These are phyloP conservation scores for Solanum pennellii DNA, from an alignment of 257 asterid species.

Conservation along the genomic window DNA sequence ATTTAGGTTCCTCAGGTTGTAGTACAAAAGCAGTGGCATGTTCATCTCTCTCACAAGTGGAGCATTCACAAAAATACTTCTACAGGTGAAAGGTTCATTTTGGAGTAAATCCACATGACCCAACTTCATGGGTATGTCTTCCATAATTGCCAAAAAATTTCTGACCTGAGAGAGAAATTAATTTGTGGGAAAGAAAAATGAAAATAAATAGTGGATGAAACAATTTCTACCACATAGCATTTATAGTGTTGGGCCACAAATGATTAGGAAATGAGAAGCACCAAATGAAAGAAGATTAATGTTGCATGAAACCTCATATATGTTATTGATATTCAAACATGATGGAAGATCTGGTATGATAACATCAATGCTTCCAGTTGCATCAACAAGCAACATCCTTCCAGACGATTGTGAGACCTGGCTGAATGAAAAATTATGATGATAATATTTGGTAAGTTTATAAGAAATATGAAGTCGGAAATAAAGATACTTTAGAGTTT, in stretches of 20 bases:
- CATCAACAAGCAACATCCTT: slow-evolving; percentile 77
- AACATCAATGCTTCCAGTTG: slow-evolving; percentile 78
- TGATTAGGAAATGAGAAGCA: neutral
- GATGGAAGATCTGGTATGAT: slow-evolving; percentile 38
- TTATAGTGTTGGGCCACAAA: neutral
- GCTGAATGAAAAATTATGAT: slow-evolving; percentile 12
- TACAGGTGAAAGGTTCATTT: slow-evolving; percentile 50
- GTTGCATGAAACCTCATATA: slow-evolving; percentile 49
- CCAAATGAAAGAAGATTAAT: neutral
- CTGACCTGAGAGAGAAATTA: slow-evolving; percentile 35
- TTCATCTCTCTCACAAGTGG: slow-evolving; percentile 20
- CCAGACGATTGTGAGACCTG: slow-evolving; percentile 77
- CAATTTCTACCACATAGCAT: neutral
- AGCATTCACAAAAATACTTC: slow-evolving; percentile 41
- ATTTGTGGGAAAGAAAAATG: slow-evolving; percentile 2
- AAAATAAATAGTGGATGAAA: neutral
- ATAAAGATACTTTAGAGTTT: neutral
- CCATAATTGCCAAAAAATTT: slow-evolving; percentile 42
- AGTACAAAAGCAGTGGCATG: slow-evolving; percentile 34
- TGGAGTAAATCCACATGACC: slow-evolving; percentile 21
- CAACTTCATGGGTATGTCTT: slow-evolving; percentile 40
- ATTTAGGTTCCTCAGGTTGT: slow-evolving; percentile 20
- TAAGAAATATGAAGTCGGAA: neutral
- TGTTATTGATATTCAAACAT: slow-evolving; percentile 33
- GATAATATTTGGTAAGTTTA: neutral